Base-by-base conservation (phyloP, 306 rosid genomes). In the Quercus ilex region DNA sequence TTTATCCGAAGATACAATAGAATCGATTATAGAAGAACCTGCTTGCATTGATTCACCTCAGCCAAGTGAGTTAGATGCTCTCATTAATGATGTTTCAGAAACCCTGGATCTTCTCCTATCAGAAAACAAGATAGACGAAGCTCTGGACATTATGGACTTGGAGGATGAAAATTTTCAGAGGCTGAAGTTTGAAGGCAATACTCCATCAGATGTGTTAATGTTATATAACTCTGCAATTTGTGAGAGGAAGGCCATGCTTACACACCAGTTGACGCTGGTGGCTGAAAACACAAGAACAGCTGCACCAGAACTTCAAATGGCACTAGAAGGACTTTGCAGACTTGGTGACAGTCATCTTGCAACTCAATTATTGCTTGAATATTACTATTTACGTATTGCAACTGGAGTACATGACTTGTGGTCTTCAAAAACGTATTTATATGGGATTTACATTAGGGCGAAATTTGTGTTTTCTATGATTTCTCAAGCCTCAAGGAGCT, bases 401-500 rank as follows among this genome's bases (percentile, higher is more conserved):
- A 65, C 68, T 3, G 89, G 86, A 79, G 85, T 75, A 8, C 41
- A 69, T 4, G 76, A 80, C 25, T 67, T 89, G 74, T 82, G 84
- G 74, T 23, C 79, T 74, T 83, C 88, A 33, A 84, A 53, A 55
- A 78, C 86, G 6, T 81, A 84, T 62, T 79, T 83, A 5, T 43
- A 72, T 77, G 92, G 76, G 75, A 71, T 13, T 30, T 85, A 88
- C 46, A 76, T 86, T 10, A 88, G 80, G 78, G 89, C 94, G 21
- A 89, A 80, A 81, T 74, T 86, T 74, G 89, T 91, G 71, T 93
- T 93, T 77, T 89, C 96, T 51, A 75, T 84, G 89, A 88, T 93
- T 80, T 85, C 92, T 74, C 96, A 87, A 86, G 92, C 92, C 1
- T 90, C 89, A 15, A 89, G 72, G 76, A 85, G 90, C 75, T 86